Evolutionary conservation across 2,329 filamentous ascomycete species (phyloP).

Genomic region (Colletotrichum spaethianum): DNA sequence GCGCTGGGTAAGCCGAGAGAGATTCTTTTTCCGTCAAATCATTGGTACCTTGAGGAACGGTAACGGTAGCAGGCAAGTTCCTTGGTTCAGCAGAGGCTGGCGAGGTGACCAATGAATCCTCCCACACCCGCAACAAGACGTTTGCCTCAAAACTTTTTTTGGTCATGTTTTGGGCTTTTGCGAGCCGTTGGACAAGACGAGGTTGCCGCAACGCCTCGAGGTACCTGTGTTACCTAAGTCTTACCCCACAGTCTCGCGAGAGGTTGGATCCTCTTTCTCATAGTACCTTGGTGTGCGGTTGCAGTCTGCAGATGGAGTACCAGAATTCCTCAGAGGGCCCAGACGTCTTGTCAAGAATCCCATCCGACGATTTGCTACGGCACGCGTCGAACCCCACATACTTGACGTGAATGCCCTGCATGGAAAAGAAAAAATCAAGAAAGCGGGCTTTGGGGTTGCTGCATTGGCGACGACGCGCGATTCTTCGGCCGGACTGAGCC

Average conservation of each 20-base stretch:
- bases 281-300: constrained; percentile 18
- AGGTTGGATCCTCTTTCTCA: constrained; percentile 10
- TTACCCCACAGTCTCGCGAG: constrained; percentile 23
- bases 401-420: constrained; percentile 11
- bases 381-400: constrained; percentile 18
- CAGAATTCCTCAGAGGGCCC: constrained; percentile 12
- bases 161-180: constrained; percentile 27
- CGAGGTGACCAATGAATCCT: constrained; percentile 25
- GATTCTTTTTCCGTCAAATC: constrained; percentile 11
- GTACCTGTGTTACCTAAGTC: constrained; percentile 8
- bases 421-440: background rate
- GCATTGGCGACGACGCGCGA: constrained; percentile 11
- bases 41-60: background rate
- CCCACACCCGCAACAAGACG: constrained; percentile 15
- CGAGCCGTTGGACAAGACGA: constrained; percentile 2
- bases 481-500: constrained; percentile 31
- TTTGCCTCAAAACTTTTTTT: constrained; percentile 19
- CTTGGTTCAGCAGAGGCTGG: constrained; percentile 27
- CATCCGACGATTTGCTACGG: constrained; percentile 13
- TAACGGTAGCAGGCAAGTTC: constrained; percentile 28
- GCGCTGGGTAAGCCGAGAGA: constrained; percentile 14
- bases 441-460: constrained; percentile 1
- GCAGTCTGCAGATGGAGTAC: constrained; percentile 23
- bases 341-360: background rate
- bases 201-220: background rate